These are phyloP conservation scores for Garcia nutans DNA, from an alignment of 345 rosid species.

Conservation along the genomic window DNA sequence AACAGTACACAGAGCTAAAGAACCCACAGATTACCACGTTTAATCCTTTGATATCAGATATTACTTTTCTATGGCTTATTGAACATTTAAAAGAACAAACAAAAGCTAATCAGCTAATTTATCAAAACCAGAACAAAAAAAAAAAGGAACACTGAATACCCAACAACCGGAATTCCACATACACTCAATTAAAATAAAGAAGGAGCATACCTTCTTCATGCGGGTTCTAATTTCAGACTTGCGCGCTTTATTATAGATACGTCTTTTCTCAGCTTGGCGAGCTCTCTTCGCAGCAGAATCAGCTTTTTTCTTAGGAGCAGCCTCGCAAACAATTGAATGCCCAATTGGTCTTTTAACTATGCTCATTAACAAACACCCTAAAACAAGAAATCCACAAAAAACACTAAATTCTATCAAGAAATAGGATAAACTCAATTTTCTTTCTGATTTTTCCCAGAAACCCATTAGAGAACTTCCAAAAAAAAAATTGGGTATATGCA, in stretches of 20 bases:
- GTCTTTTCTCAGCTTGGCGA: conserved; percentile 81
- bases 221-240: conserved; percentile 90
- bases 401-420: neutral
- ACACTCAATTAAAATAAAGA: neutral
- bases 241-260: conserved; percentile 71
- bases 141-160: neutral
- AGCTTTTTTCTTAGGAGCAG: conserved; percentile 61
- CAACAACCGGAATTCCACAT: neutral
- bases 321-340: conserved; percentile 66
- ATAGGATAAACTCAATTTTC: neutral
- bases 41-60: neutral
- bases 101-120: neutral
- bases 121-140: too few relatives aligned
- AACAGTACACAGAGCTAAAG: neutral
- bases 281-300: conserved; percentile 92
- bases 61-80: neutral
- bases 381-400: neutral
- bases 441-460: neutral
- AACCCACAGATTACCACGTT: neutral
- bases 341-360: conserved; percentile 42
- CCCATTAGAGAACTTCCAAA: too few relatives aligned
- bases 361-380: conserved; percentile 52
- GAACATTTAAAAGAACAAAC: neutral
- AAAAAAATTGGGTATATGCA: too few relatives aligned
- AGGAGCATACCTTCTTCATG: conserved; percentile 71